Percentiles rank a stretch among this genome's conserved stretches.
These are phyloP conservation scores for Neurospora intermedia DNA, from an alignment of 495 filamentous ascomycete genomes.

Conservation along the genomic window DNA sequence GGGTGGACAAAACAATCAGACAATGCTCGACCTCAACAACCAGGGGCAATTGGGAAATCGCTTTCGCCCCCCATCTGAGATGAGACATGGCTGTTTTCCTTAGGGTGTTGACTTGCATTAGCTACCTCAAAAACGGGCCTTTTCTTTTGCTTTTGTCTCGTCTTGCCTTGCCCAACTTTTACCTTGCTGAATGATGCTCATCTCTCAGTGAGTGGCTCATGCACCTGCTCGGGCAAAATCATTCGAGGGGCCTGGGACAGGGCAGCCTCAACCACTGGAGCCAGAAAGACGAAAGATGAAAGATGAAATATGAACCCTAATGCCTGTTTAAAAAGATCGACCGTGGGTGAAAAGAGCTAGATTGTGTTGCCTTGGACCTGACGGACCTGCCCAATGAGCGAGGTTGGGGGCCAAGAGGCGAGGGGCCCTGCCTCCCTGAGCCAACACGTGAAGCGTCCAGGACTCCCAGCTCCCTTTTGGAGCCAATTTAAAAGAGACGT, in stretches of 20 bases:
- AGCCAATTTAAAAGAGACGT: neutral
- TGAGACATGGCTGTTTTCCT: neutral
- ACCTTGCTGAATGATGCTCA: neutral
- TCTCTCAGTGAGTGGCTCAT: neutral
- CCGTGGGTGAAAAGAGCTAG: neutral
- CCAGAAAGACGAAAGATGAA: neutral
- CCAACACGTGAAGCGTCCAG: neutral
- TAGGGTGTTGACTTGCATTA: neutral
- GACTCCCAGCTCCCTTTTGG: neutral
- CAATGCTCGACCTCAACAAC: neutral
- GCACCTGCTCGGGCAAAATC: neutral
- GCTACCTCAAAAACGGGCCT: neutral
- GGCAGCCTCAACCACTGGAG: neutral
- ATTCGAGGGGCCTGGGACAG: neutral
- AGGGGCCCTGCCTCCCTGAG: neutral
- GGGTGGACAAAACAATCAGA: neutral
- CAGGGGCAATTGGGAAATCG: neutral
- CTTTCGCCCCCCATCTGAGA: neutral
- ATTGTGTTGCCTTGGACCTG: neutral
- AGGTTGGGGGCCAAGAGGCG: neutral
- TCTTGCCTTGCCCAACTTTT: neutral
- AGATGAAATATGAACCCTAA: neutral
- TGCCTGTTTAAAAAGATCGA: neutral
- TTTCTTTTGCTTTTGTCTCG: neutral
- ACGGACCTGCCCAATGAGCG: neutral